Evolutionary conservation across 129 eudicot genomes (phyloP).

Genomic region (Scalesia atractyloides): DNA sequence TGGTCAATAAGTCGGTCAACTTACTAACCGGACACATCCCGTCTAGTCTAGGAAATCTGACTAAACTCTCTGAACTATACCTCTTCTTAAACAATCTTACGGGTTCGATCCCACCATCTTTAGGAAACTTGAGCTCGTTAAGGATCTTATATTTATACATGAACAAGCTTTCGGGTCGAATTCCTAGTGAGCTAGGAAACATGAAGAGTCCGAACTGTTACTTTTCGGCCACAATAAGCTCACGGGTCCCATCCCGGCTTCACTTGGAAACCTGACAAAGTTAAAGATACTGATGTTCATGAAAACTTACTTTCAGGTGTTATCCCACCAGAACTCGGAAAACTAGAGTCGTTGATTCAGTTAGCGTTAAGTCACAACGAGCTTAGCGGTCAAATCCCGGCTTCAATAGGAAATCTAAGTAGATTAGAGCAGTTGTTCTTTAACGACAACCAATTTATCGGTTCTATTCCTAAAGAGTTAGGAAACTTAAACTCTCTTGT

Average conservation of each 20-base stretch:
- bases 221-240: constrained; percentile 22
- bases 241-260: constrained; percentile 38
- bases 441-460: constrained; percentile 31
- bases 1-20: constrained; percentile 21
- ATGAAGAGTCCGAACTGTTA: constrained; percentile 18
- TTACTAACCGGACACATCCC: constrained; percentile 30
- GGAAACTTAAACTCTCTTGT: constrained; percentile 35
- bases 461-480: constrained; percentile 31
- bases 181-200: constrained; percentile 32
- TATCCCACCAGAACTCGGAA: constrained; percentile 35
- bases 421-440: constrained; percentile 32
- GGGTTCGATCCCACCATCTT: constrained; percentile 36
- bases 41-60: constrained; percentile 30
- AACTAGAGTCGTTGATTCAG: constrained; percentile 25
- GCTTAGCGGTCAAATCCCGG: constrained; percentile 31
- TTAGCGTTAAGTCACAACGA: constrained; percentile 34
- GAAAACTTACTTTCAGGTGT: constrained; percentile 33
- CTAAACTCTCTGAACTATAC: constrained; percentile 24
- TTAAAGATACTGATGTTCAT: constrained; percentile 27
- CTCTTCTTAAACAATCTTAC: constrained; percentile 30
- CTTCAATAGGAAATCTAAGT: constrained; percentile 28
- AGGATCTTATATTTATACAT: background rate
- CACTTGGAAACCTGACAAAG: constrained; percentile 35
- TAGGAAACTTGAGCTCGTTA: constrained; percentile 34
- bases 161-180: constrained; percentile 40